Evolutionary conservation across 352 stramenopile species (phyloP).

Genomic region (Phytophthora pinifolia): DNA sequence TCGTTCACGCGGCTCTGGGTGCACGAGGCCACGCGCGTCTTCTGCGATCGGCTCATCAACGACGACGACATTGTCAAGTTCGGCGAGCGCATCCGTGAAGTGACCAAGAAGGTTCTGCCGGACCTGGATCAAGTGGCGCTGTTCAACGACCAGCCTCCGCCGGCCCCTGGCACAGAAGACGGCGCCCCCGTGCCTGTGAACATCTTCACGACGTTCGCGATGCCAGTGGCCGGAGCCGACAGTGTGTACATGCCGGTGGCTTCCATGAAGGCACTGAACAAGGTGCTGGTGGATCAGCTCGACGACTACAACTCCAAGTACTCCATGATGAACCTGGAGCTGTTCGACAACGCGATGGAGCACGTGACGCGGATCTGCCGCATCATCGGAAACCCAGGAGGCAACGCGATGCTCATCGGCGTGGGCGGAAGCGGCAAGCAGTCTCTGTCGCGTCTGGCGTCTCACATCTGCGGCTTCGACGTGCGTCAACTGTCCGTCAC

Average conservation of each 20-base stretch:
- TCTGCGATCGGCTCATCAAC: constrained; percentile 96
- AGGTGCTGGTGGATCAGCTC: constrained; percentile 92
- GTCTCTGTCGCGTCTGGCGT: constrained; percentile 94
- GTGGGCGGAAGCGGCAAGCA: constrained; percentile 97
- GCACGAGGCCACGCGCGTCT: constrained; percentile 97
- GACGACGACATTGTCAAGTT: constrained; percentile 94
- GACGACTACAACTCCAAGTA: constrained; percentile 97
- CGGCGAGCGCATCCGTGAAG: constrained; percentile 89
- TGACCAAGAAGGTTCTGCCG: constrained; percentile 92
- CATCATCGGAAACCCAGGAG: constrained; percentile 96
- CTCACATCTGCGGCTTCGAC: constrained; percentile 97
- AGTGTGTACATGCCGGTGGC: constrained; percentile 74
- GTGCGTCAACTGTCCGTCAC: constrained; percentile 95
- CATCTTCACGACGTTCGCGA: constrained; percentile 96
- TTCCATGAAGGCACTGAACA: constrained; percentile 87
- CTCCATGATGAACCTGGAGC: constrained; percentile 98
- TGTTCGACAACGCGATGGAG: constrained; percentile 98
- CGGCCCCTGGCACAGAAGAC: constrained; percentile 28
- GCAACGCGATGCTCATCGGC: constrained; percentile 97
- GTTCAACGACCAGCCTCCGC: constrained; percentile 66
- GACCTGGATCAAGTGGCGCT: constrained; percentile 85
- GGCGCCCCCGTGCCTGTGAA: constrained; percentile 47
- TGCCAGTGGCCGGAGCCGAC: constrained; percentile 58
- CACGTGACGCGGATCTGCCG: constrained; percentile 96
- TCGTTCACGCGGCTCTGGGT: constrained; percentile 93